A percentile compares a stretch with the other conserved stretches of the same genome.
These are phyloP conservation scores for Byssothecium circinans DNA, from an alignment of 2,329 filamentous ascomycete genomes.

Conservation along the genomic window DNA sequence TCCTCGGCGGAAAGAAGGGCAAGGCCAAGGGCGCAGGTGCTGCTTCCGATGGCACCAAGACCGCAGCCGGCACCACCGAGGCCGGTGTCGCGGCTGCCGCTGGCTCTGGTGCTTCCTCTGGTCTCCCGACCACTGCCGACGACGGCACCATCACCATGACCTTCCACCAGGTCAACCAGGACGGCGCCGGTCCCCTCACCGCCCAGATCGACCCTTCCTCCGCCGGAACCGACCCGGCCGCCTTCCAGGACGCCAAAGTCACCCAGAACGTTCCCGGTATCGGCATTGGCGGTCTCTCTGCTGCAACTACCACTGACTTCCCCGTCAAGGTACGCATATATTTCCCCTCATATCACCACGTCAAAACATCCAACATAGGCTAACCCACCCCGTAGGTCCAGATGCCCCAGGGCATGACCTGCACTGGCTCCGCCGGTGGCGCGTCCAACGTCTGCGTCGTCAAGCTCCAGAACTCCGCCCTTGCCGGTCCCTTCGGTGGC, in stretches of 20 bases:
- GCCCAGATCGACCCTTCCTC: conserved; percentile 65
- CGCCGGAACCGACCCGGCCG: conserved; percentile 61
- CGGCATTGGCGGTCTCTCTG: conserved; percentile 59
- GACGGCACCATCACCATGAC: conserved; percentile 65
- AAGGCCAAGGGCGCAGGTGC: conserved; percentile 33
- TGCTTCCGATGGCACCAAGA: conserved; percentile 50
- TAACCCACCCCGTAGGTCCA: conserved; percentile 48
- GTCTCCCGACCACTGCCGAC: conserved; percentile 63
- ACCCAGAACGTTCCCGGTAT: conserved; percentile 64
- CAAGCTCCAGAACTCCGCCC: conserved; percentile 63
- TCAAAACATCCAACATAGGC: not conserved
- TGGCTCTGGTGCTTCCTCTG: conserved; percentile 56
- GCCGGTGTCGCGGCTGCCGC: conserved; percentile 57
- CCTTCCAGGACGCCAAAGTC: conserved; percentile 63
- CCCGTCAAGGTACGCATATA: conserved; percentile 52
- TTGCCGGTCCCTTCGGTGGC: conserved; percentile 68
- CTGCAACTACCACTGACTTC: conserved; percentile 65
- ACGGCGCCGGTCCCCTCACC: conserved; percentile 65
- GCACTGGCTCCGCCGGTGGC: conserved; percentile 60
- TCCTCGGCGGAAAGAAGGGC: conserved; percentile 27
- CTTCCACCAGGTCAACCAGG: conserved; percentile 72
- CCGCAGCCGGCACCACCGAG: conserved; percentile 52
- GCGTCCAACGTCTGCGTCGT: conserved; percentile 66
- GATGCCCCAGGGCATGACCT: conserved; percentile 70
- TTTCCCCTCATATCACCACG: not conserved